Evolutionary conservation across 2,329 filamentous ascomycete species (phyloP), one percentile per base, ranked within the genome.

Genomic region (Chaetomiaceae sp.): DNA sequence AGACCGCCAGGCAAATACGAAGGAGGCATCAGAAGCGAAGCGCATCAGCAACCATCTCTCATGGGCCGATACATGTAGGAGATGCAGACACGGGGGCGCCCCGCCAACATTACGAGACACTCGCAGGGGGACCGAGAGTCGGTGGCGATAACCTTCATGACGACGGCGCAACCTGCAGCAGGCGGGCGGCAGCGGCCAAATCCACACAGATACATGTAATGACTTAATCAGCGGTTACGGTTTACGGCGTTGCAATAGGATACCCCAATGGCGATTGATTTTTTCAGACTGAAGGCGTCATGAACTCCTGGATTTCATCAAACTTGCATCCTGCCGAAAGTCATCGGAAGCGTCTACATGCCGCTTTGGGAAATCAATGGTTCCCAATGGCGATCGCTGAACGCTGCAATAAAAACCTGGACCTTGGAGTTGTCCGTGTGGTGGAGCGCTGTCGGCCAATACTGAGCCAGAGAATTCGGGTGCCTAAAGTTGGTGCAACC

Each of bases 401-500:
- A 30, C 11, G 25, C 42, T 10, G 42, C 42, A 23, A 32, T 46
- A 9, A 21, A 46, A 14, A 48, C 9, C 34, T 30, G 32, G 42
- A 38, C n/a, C 23, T 42, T 36, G 37, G 13, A 29, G n/a, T 38
- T 32, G 23, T 13, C 25, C 6, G 3, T 21, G 21, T 21, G 36
- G 49, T 57, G 40, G 46, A 54, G 38, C 34, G 33, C n/a, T 25
- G 1, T 27, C 16, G 41, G 25, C 53, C 53, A 55, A 55, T 55
- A 44, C 34, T 25, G 20, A 11, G 33, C 20, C 27, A 53, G 50
- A 49, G 54, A 53, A 56, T 51, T 47, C 38, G 47, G 47, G 30
- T 54, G 50, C 51, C 54, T 51, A 56, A 55, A 53, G 34, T 32
- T 41, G 45, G 38, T 45, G 38, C 33, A 8, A 48, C 25, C 18